Percentiles rank a stretch among this genome's conserved stretches.
Evolutionary conservation across 2,329 filamentous ascomycete species (phyloP).

Genomic region (Colletotrichum sp.): DNA sequence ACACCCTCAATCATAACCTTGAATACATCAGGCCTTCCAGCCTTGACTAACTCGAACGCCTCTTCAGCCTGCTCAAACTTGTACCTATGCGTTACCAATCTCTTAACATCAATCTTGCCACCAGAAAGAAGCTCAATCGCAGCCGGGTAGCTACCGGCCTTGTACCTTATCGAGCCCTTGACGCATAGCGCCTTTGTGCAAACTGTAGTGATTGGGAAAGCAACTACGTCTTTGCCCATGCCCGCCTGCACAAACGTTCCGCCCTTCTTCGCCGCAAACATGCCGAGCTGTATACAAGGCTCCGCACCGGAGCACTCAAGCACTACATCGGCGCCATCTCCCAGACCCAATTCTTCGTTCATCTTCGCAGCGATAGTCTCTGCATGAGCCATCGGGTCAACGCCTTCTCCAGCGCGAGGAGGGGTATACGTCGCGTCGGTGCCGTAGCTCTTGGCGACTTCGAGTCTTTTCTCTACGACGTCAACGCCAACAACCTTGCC

Average conservation of each 20-base stretch:
- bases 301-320: conserved; percentile 45
- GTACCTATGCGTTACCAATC: background rate
- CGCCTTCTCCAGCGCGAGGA: background rate
- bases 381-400: background rate
- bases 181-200: background rate
- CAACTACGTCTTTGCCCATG: background rate
- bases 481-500: background rate
- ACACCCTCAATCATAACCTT: background rate
- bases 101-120: background rate
- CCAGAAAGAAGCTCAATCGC: background rate
- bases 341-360: background rate
- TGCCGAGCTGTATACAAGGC: background rate
- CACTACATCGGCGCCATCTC: background rate
- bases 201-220: background rate
- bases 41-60: background rate
- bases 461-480: background rate
- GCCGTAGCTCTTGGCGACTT: background rate
- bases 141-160: background rate
- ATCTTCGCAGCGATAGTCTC: background rate
- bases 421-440: background rate
- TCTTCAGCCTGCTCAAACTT: background rate
- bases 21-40: background rate
- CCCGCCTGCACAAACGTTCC: background rate
- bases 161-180: background rate
- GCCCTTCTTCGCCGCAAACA: background rate